phyloP scores from a whole-genome alignment of 495 filamentous ascomycete species.

The Aspergillus conjunctus region DNA sequence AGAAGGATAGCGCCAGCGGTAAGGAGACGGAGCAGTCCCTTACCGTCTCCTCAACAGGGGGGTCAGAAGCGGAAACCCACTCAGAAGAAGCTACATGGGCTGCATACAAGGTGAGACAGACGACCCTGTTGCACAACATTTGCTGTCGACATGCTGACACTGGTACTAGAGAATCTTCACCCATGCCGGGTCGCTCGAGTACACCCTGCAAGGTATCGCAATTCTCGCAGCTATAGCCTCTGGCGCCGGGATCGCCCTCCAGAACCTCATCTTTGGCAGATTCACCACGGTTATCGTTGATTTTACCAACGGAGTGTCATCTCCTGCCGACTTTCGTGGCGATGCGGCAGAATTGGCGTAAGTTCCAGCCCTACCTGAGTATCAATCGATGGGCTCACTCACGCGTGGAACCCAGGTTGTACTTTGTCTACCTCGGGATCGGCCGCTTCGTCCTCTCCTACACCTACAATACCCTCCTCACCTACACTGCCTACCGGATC shows the following conservation, averaged over 20 bases:
- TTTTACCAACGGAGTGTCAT: neutral
- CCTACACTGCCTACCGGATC: constrained; percentile 58
- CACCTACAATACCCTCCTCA: constrained; percentile 31
- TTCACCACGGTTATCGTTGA: neutral
- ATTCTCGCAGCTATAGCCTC: neutral
- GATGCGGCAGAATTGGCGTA: neutral
- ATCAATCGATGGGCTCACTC: neutral
- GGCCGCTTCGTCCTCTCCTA: constrained; percentile 34
- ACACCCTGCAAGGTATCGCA: neutral
- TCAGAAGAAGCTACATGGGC: neutral
- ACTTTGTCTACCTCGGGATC: constrained; percentile 23
- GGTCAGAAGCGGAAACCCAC: neutral
- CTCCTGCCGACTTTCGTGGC: neutral
- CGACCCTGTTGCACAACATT: neutral
- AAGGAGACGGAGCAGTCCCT: neutral
- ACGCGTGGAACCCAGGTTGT: neutral
- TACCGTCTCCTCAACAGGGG: neutral
- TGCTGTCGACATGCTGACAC: neutral
- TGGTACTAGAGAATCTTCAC: neutral
- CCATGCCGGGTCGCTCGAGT: neutral
- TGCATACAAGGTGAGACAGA: neutral
- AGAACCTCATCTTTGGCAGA: neutral
- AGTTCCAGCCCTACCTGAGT: neutral
- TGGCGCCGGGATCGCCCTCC: neutral
- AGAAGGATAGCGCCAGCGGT: neutral